Conservation (phyloP, 2,329 filamentous ascomycete species). For the Talaromyces rugulosus region DNA sequence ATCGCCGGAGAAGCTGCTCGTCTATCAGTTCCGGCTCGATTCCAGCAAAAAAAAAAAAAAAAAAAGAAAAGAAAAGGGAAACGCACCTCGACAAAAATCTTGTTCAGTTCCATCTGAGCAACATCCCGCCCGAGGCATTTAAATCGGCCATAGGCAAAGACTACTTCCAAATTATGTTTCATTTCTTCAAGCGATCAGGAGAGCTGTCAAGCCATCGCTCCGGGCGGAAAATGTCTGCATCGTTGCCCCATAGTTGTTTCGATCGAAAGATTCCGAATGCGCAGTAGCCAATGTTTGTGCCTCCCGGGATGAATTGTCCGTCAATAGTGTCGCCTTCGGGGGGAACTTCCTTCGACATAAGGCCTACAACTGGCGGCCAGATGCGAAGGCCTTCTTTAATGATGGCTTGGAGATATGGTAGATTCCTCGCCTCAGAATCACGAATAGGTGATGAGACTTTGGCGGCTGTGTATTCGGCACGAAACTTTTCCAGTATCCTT, state of each 20-base stretch:
- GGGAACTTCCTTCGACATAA: slow-evolving; percentile 13
- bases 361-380: background rate
- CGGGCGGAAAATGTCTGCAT: slow-evolving; percentile 21
- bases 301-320: slow-evolving; percentile 13
- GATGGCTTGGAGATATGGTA: background rate
- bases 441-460: background rate
- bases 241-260: slow-evolving; percentile 16
- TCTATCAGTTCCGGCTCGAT: background rate
- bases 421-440: background rate
- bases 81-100: background rate
- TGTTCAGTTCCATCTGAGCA: slow-evolving; percentile 4
- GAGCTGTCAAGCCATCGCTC: slow-evolving; percentile 19
- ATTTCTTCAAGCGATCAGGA: background rate
- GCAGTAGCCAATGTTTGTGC: slow-evolving; percentile 23
- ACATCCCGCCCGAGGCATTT: background rate
- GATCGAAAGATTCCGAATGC: slow-evolving; percentile 22
- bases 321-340: slow-evolving; percentile 12
- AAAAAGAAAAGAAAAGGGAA: background rate
- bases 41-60: background rate
- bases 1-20: background rate
- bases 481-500: background rate
- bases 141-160: background rate
- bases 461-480: background rate
- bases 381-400: slow-evolving; percentile 1
- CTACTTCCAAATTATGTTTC: background rate